Base-by-base conservation (phyloP, 257 asterid species). In the Solanum chiquidenum region DNA sequence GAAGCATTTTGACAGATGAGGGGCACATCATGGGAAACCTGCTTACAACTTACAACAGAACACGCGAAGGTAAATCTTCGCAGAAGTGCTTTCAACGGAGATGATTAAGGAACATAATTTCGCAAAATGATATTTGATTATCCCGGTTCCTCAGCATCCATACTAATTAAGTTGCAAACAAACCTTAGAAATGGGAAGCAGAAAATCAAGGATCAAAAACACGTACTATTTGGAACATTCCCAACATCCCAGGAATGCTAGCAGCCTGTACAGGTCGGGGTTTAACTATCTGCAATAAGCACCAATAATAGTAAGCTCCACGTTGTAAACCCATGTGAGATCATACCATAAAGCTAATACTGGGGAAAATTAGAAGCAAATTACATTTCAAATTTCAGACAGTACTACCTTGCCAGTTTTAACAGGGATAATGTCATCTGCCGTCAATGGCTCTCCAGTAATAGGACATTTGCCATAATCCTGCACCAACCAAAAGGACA, bases 241-340 rank as follows among this genome's bases (percentile, higher is more conserved):
- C 99, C 91, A 97, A 89, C 99, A 97, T 97, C 89, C 99, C 99
- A 84, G 99, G 99, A 88, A 97, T 95, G 88, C 99, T 97, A 76
- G 99, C 99, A 90, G 99, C 98, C 93, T 97, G 99, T 89, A 95
- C 96, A 9, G 98, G 94, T 82, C 99, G 93, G 73, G 99, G 99
- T 92, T 97, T 97, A 92, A 95, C 97, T 75, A 96, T 93, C 99
- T 97, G 94, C 94, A 92, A 75, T 5, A 37, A 75, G 86, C 21
- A 13, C 49, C 74, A 76, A 42, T 44, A 58, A 12, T 14, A 34
- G 6, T 46, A 49, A 82, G 86, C 69, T 49, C 44, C 69, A 31
- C 6, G 2, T 29, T 2, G 29, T 49, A 49, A 49, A 49, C 71
- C 12, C 86, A 16, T 29, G 34, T 18, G 31, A 29, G 71, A 49